phyloP scores from a whole-genome alignment of 208 protist species.

The Acanthamoeba sp. region DNA sequence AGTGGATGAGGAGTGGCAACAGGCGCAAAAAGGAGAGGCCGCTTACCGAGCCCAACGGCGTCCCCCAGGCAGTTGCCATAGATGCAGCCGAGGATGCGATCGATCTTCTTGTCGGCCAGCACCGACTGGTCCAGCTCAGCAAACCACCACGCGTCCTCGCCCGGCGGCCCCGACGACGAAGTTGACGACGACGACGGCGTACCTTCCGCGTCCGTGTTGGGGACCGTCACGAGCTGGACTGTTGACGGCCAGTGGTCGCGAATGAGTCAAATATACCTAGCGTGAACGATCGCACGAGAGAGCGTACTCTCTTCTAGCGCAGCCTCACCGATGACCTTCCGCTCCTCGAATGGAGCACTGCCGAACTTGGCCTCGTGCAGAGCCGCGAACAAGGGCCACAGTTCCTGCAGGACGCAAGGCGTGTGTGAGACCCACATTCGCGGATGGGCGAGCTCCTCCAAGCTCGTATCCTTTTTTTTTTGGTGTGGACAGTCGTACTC shows the following conservation, averaged over 20 bases:
- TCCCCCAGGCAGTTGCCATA: constrained; percentile 86
- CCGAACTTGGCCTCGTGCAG: constrained; percentile 74
- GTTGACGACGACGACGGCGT: background rate
- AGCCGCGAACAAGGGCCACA: constrained; percentile 32
- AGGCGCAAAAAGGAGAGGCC: background rate
- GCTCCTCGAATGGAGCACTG: constrained; percentile 1
- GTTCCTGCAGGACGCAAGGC: background rate
- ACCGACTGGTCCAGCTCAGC: constrained; percentile 1
- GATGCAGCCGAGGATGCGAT: constrained; percentile 82
- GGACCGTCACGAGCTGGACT: constrained; percentile 4
- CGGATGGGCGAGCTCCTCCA: no score
- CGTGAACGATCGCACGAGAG: no score
- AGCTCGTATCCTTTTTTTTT: no score
- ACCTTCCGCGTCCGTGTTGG: background rate
- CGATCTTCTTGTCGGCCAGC: constrained; percentile 32
- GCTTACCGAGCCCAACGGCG: constrained; percentile 80
- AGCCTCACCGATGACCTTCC: background rate
- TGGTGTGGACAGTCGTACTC: no score
- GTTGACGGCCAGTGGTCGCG: no score
- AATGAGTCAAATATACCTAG: no score
- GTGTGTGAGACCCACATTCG: background rate
- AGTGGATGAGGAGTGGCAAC: background rate
- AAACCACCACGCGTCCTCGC: background rate
- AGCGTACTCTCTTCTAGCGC: constrained; percentile 1
- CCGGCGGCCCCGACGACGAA: background rate